Base-by-base conservation (phyloP, 2,329 filamentous ascomycete genomes). In the Botryotinia calthae region DNA sequence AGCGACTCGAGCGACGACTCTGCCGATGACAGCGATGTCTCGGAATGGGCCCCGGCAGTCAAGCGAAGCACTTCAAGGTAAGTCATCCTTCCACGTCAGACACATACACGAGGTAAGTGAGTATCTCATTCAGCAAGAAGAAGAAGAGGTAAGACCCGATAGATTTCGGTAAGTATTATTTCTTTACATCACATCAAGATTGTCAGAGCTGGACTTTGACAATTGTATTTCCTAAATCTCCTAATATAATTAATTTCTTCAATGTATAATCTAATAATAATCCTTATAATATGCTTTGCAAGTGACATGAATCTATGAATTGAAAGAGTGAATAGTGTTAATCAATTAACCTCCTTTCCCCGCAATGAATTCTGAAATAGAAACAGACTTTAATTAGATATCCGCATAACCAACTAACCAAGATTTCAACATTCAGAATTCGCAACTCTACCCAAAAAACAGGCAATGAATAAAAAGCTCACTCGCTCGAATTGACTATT, bases 201-300 rank as follows among this genome's bases (percentile, higher is more conserved):
- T 42, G 48, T 42, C 28, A 31, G 65, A 67, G 65, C 65, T 40
- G 48, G 48, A 42, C 48, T 67, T 37, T 67, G 37, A 20, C 48
- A 31, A 56, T 67, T 8, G 25, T 40, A 9, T 62, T 62, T 62
- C 25, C 4, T 34, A 34, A 37, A 28, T 56, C 28, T 42, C 31
- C 18, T 65, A 18, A 34, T 48, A n/a, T 18, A 56, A 28, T 18
- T 56, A 12, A 7, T 51, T 37, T 37, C 14, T 1, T n/a, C 51
- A 65, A 48, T 25, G 51, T 66, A 51, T 66, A 44, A 63, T 44
- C n/a, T 34, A 63, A n/a, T n/a, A n/a, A n/a, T n/a, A n/a, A 31
- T 46, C 16, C 4, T 8, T 20, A 64, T 25, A 34, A 12, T 48
- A 65, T 48, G 7, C 12, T 12, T 44, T 51, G 31, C 16, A 37